These are phyloP conservation scores for Plasmodium billcollinsi DNA, from an alignment of 169 alveolate species.

Conservation along the genomic window DNA sequence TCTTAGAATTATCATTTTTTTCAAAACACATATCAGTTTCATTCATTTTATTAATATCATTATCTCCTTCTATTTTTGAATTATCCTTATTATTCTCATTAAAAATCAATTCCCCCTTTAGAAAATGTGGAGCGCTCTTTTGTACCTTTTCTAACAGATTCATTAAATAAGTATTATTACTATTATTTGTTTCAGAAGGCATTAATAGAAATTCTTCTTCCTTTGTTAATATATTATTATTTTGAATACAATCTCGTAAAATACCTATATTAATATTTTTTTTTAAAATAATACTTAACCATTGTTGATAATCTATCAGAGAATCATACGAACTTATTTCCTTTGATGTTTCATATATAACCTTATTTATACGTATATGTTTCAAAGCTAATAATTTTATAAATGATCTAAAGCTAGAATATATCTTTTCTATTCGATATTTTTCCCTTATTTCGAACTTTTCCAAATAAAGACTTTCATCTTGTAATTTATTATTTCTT, in stretches of 20 bases:
- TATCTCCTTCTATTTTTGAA: not conserved
- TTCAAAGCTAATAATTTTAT: slow-evolving; percentile 20
- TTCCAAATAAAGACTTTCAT: slow-evolving; percentile 34
- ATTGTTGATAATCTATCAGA: slow-evolving; percentile 48
- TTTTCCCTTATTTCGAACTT: slow-evolving; percentile 77
- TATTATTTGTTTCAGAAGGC: slow-evolving; percentile 17
- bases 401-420: slow-evolving; percentile 45
- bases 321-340: slow-evolving; percentile 55
- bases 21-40: not conserved
- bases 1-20: not conserved
- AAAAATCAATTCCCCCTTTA: slow-evolving; percentile 75
- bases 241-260: slow-evolving; percentile 28
- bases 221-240: slow-evolving; percentile 39
- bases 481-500: not conserved
- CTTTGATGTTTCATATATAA: not conserved
- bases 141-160: slow-evolving; percentile 8
- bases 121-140: slow-evolving; percentile 31
- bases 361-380: slow-evolving; percentile 34
- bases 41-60: not conserved
- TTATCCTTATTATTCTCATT: not conserved
- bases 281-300: slow-evolving; percentile 51
- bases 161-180: not conserved
- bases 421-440: slow-evolving; percentile 62
- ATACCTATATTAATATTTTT: slow-evolving; percentile 11
- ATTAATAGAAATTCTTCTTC: slow-evolving; percentile 46